A percentile compares a stretch with the other conserved stretches of the same genome.
Conservation (phyloP, 2,329 filamentous ascomycete species). For the Cercospora brassicicola region DNA sequence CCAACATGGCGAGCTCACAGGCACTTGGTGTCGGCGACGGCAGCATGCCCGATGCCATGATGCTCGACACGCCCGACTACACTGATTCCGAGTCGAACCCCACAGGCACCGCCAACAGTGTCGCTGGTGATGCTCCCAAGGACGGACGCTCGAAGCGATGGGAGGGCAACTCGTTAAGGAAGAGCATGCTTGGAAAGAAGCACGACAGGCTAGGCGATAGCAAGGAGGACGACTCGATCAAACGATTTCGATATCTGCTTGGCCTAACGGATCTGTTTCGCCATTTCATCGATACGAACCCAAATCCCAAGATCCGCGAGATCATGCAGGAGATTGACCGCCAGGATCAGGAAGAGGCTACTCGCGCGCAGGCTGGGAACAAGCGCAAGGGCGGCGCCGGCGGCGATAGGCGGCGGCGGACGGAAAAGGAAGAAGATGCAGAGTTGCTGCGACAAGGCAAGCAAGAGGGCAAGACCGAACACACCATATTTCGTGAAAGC, state of each 20-base stretch:
- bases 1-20: conserved; percentile 30
- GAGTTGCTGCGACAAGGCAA: conserved; percentile 85
- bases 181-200: conserved; percentile 92
- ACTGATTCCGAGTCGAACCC: conserved; percentile 67
- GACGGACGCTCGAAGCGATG: conserved; percentile 85
- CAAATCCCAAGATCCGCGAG: conserved; percentile 89
- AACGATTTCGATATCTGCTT: conserved; percentile 89
- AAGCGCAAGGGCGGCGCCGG: conserved; percentile 81
- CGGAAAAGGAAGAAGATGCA: conserved; percentile 96
- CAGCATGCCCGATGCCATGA: conserved; percentile 34
- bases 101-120: conserved; percentile 75
- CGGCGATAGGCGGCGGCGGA: conserved; percentile 76
- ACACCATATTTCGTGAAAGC: conserved; percentile 91
- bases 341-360: conserved; percentile 73
- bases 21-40: conserved; percentile 36
- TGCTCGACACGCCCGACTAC: conserved; percentile 63
- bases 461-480: conserved; percentile 71
- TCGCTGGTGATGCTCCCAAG: conserved; percentile 67
- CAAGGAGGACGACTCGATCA: conserved; percentile 95
- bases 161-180: conserved; percentile 83
- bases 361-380: conserved; percentile 65
- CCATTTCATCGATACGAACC: conserved; percentile 97
- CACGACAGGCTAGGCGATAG: conserved; percentile 88
- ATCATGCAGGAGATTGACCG: conserved; percentile 94
- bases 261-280: conserved; percentile 96